Evolutionary conservation across 2,329 filamentous ascomycete genomes (phyloP), one percentile per base, ranked within the genome.

Genomic region (Cadophora malorum): DNA sequence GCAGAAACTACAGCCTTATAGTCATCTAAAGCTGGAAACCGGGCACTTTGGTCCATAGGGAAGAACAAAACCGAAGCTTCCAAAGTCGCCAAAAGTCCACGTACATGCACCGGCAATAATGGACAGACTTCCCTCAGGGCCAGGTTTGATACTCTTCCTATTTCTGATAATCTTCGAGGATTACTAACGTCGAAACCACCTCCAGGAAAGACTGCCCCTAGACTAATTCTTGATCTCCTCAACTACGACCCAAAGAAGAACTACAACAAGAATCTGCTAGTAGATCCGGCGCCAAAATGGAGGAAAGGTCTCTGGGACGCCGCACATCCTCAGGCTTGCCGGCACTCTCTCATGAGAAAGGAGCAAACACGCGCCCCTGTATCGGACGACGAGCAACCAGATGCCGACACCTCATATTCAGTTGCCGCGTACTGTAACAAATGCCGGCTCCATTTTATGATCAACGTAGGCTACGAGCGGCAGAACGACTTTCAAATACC

Each of bases 401-500:
- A 79, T 67, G 71, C 71, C 38, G 68, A 76, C 7, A 82, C 83
- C 2, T 75, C 81, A 58, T 88, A 86, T 75, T 87, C 83, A 71
- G 81, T 90, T 33, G 85, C 88, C 19, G 83, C 88, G 3, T 83
- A 88, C 71, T 92, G 90, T 78, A 79, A 82, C 66, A 82, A 81
- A 68, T 92, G 90, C 76, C 85, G 87, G 63, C 83, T 83, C 74
- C 89, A 92, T 78, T 79, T 91, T 53, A 83, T 88, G 71, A 76
- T 92, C 25, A 79, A 80, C 12, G 81, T 90, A 41, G 82, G 85
- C 68, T 87, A 85, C 71, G 80, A 79, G 14, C 76, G 80, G n/a
- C 77, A 75, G 58, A 77, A 78, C 38, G 78, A 75, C 61, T 75
- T 76, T 23, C 66, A 69, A 64, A 66, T 62, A 23, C 70, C 74